Conservation (phyloP, 495 filamentous ascomycete species). For the Choiromyces venosus region DNA sequence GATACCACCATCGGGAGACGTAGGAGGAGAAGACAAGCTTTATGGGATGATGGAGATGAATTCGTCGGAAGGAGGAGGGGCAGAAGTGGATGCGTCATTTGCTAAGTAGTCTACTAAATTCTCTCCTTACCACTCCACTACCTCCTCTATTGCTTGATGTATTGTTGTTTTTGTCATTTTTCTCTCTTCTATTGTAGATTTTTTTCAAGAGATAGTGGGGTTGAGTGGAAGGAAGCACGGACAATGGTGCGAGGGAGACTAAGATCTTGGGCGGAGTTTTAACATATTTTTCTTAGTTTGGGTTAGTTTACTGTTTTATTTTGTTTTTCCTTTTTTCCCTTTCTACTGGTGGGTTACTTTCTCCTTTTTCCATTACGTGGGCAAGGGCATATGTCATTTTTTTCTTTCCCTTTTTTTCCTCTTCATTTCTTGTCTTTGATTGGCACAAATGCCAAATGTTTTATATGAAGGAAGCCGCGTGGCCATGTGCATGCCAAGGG, state of each 20-base stretch:
- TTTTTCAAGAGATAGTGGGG: background rate
- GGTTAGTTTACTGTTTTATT: background rate
- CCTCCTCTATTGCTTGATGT: background rate
- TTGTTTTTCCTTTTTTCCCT: background rate
- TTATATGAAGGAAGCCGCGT: background rate
- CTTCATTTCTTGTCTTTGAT: background rate
- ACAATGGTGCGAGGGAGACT: background rate
- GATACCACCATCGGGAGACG: conserved; percentile 66
- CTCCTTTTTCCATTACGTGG: background rate
- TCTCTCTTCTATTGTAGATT: background rate
- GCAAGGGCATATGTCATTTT: background rate
- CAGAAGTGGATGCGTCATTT: conserved; percentile 21
- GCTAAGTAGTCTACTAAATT: conserved; percentile 11
- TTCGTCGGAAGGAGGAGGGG: conserved; percentile 12
- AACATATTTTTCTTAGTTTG: background rate
- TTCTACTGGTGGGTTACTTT: background rate
- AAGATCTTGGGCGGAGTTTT: background rate
- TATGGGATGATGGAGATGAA: conserved; percentile 8
- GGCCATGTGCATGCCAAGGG: background rate
- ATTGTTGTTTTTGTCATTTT: background rate
- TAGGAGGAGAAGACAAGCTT: conserved; percentile 59
- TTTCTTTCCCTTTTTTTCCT: background rate
- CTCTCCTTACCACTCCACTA: background rate
- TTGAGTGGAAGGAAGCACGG: background rate
- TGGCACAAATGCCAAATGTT: background rate